Evolutionary conservation across 495 filamentous ascomycete genomes (phyloP).

Genomic region (Aspergillus homomorphus): DNA sequence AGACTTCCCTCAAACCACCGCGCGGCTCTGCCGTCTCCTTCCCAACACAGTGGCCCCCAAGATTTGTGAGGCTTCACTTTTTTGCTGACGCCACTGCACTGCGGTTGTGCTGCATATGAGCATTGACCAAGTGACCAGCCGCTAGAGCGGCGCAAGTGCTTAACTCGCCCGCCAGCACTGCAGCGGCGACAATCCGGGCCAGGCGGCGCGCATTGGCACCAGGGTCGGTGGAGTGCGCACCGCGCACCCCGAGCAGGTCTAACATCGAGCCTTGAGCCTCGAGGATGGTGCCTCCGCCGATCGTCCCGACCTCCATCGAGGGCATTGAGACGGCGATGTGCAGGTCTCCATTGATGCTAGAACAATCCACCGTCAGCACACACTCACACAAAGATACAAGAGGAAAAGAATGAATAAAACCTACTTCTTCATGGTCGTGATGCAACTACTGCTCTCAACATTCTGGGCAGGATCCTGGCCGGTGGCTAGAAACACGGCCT

Average conservation of each 20-base stretch:
- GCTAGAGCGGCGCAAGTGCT: slow-evolving; percentile 85
- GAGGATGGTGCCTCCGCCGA: slow-evolving; percentile 94
- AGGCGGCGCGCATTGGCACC: slow-evolving; percentile 89
- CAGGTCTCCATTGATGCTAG: slow-evolving; percentile 79
- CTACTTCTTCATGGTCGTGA: slow-evolving; percentile 98
- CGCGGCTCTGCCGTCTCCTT: no score
- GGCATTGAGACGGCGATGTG: slow-evolving; percentile 98
- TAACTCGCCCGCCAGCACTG: slow-evolving; percentile 85
- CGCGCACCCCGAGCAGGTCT: slow-evolving; percentile 89
- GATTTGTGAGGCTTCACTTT: no score
- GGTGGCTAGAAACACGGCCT: slow-evolving; percentile 93
- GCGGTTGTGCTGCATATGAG: slow-evolving; percentile 96
- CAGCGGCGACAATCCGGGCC: slow-evolving; percentile 83
- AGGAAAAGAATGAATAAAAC: slow-evolving; percentile 31
- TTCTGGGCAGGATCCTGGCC: slow-evolving; percentile 98
- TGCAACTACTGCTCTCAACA: slow-evolving; percentile 96
- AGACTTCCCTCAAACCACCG: no score
- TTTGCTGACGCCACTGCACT: slow-evolving; percentile 9
- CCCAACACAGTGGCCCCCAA: no score
- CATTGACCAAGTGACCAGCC: slow-evolving; percentile 86
- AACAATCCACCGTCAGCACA: background rate
- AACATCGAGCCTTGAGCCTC: slow-evolving; percentile 96
- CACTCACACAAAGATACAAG: slow-evolving; percentile 19
- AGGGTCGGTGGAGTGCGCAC: slow-evolving; percentile 79
- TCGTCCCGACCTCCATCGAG: slow-evolving; percentile 92